Evolutionary conservation across 306 rosid genomes (phyloP).

Genomic region (Echinosophora koreensis): DNA sequence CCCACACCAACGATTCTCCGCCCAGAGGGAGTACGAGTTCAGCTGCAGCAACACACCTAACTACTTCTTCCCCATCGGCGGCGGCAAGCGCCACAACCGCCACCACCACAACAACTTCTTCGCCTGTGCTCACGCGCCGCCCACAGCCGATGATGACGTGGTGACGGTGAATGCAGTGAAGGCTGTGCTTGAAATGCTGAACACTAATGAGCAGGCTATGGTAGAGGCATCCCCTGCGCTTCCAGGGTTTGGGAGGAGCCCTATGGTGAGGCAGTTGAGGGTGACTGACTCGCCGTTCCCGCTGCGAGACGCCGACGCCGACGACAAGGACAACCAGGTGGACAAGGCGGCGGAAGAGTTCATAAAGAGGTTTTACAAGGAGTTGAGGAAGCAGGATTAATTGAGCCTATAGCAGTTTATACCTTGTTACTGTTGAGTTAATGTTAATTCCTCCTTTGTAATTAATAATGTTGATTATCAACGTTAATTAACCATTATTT

Average conservation of each 20-base stretch:
- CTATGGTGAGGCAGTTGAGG: slow-evolving; percentile 75
- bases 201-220: slow-evolving; percentile 3
- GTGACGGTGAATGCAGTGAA: slow-evolving; percentile 51
- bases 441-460: neutral
- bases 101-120: slow-evolving; percentile 48
- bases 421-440: neutral
- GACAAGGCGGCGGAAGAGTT: slow-evolving; percentile 89
- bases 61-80: slow-evolving; percentile 49
- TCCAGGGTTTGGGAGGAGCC: slow-evolving; percentile 63
- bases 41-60: slow-evolving; percentile 89
- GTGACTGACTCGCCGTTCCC: slow-evolving; percentile 97
- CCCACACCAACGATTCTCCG: slow-evolving; percentile 29
- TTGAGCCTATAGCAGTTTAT: no score
- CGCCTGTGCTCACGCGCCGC: slow-evolving; percentile 60
- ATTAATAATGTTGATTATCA: neutral
- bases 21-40: slow-evolving; percentile 82
- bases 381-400: slow-evolving; percentile 60
- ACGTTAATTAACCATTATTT: neutral
- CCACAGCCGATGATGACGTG: slow-evolving; percentile 64
- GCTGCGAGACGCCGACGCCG: slow-evolving; percentile 59
- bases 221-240: slow-evolving; percentile 64
- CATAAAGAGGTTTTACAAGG: slow-evolving; percentile 76
- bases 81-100: slow-evolving; percentile 58
- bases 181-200: slow-evolving; percentile 64
- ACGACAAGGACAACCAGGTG: slow-evolving; percentile 54